Percentiles rank a stretch among this genome's conserved stretches.
phyloP scores from a whole-genome alignment of 2,329 filamentous ascomycete species.

The Sclerotinia trifoliorum region DNA sequence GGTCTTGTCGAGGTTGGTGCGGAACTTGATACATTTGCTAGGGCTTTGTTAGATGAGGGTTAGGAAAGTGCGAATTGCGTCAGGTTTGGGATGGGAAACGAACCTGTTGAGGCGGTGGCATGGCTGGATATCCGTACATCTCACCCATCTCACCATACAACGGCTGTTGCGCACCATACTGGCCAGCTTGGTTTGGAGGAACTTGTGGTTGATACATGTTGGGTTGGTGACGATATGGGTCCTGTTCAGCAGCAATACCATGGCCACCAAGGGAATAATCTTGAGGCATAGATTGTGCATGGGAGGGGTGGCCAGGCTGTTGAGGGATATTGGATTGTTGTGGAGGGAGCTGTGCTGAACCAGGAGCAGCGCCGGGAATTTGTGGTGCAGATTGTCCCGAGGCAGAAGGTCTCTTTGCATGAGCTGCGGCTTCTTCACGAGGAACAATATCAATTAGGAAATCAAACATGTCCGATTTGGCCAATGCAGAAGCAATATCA shows the following conservation, averaged over 20 bases:
- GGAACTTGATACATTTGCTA: conserved; percentile 45
- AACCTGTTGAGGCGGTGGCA: conserved; percentile 82
- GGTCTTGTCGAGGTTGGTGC: conserved; percentile 42
- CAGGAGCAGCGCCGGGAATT: conserved; percentile 50
- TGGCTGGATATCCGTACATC: conserved; percentile 81
- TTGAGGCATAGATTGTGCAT: conserved; percentile 55
- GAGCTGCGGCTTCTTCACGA: conserved; percentile 84
- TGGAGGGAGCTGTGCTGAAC: conserved; percentile 51
- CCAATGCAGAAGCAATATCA: conserved; percentile 91
- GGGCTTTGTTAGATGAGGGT: conserved; percentile 17
- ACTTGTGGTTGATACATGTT: conserved; percentile 82
- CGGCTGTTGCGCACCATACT: conserved; percentile 71
- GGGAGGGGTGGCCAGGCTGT: conserved; percentile 48
- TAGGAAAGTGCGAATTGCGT: conserved; percentile 7
- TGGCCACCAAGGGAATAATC: conserved; percentile 63
- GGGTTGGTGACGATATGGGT: conserved; percentile 71
- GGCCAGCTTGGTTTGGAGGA: conserved; percentile 66
- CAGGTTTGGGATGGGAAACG: conserved; percentile 34
- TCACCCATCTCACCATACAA: conserved; percentile 81
- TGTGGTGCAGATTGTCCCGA: conserved; percentile 46
- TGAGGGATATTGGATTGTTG: conserved; percentile 48
- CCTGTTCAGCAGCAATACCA: conserved; percentile 64
- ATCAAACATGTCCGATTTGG: conserved; percentile 99
- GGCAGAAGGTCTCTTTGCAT: conserved; percentile 69
- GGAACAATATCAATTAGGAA: conserved; percentile 99